phyloP scores from a whole-genome alignment of 176 grass and related monocot species.

The Carex cristatella region DNA sequence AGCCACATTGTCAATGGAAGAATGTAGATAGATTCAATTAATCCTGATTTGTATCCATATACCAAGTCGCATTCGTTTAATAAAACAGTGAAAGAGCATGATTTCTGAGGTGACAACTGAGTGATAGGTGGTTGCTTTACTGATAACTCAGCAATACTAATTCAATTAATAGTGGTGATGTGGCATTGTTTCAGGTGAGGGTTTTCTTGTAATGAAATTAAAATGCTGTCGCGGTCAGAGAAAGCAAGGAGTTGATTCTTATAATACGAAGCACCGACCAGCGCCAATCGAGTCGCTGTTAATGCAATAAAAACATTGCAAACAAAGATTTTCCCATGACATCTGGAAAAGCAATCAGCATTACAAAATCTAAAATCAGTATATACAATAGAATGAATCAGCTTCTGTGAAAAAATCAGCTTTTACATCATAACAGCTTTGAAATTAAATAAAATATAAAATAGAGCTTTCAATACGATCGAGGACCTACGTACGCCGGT shows the following conservation, averaged over 20 bases:
- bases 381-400: background rate
- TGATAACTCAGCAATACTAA: background rate
- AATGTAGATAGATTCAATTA: background rate
- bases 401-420: background rate
- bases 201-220: background rate
- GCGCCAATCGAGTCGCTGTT: background rate
- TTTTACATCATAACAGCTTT: background rate
- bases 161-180: background rate
- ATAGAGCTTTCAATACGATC: background rate
- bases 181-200: background rate
- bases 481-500: background rate
- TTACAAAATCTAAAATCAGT: background rate
- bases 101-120: background rate
- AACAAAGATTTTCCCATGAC: background rate
- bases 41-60: background rate
- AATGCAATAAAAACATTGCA: background rate
- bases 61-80: background rate
- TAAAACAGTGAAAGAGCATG: background rate
- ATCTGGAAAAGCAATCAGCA: background rate
- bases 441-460: background rate
- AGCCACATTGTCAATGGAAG: slow-evolving; percentile 4
- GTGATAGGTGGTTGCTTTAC: background rate
- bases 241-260: background rate
- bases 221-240: background rate
- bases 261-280: background rate